Percentiles rank a stretch among this genome's conserved stretches.
These are phyloP conservation scores for Colletotrichum sp. DNA, from an alignment of 2,329 filamentous ascomycete genomes.

Conservation along the genomic window DNA sequence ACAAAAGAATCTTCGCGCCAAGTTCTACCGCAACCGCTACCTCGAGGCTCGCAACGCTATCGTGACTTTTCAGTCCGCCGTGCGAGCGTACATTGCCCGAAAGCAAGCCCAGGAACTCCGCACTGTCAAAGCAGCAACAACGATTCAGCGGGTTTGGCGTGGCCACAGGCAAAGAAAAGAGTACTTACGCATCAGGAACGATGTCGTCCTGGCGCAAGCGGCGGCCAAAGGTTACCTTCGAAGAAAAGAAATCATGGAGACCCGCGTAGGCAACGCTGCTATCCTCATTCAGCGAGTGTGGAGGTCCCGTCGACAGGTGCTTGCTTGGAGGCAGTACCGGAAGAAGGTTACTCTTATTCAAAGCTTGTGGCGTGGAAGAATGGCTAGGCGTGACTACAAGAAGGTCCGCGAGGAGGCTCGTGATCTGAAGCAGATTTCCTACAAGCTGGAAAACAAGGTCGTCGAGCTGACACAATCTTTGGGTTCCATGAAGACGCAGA, in stretches of 20 bases:
- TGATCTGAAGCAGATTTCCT: constrained; percentile 98
- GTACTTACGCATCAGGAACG: constrained; percentile 79
- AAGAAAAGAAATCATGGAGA: constrained; percentile 92
- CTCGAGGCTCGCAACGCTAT: constrained; percentile 85
- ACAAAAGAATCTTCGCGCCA: constrained; percentile 95
- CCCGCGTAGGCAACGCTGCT: constrained; percentile 89
- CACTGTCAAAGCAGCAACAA: constrained; percentile 85
- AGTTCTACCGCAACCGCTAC: constrained; percentile 93
- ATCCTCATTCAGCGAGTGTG: constrained; percentile 89
- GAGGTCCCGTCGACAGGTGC: constrained; percentile 80
- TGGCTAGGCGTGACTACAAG: constrained; percentile 86
- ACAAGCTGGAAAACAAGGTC: constrained; percentile 99
- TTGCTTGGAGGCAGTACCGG: constrained; percentile 85
- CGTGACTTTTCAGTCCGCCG: constrained; percentile 77
- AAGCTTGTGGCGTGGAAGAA: constrained; percentile 88
- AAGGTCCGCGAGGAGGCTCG: constrained; percentile 90
- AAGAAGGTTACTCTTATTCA: constrained; percentile 89
- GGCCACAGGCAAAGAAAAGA: constrained; percentile 87
- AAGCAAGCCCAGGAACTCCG: constrained; percentile 80
- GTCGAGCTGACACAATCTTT: constrained; percentile 95
- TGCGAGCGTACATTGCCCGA: constrained; percentile 79
- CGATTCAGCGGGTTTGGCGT: constrained; percentile 94
- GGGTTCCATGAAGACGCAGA: constrained; percentile 91
- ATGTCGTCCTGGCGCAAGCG: constrained; percentile 88
- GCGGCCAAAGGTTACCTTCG: constrained; percentile 90